Conservation (phyloP, 2,329 filamentous ascomycete species). For the Podosphaera xanthii region DNA sequence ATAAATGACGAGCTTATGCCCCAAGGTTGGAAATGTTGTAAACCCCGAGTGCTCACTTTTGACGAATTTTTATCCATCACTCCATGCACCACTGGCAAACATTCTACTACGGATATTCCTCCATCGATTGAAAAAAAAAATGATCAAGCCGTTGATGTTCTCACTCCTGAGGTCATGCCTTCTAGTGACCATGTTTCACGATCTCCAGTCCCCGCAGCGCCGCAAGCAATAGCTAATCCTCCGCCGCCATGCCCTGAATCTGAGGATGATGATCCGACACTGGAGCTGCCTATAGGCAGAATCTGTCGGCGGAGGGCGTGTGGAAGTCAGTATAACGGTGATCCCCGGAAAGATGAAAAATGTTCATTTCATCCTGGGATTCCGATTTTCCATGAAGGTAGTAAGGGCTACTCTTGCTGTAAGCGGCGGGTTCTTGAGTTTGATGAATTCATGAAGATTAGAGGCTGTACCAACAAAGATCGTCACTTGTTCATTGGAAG, state of each 20-base stretch:
- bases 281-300: slow-evolving; percentile 50
- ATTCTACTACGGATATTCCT: slow-evolving; percentile 62
- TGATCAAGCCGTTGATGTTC: slow-evolving; percentile 16
- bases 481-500: slow-evolving; percentile 69
- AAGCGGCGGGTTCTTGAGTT: slow-evolving; percentile 90
- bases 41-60: slow-evolving; percentile 85
- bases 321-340: slow-evolving; percentile 37
- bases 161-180: slow-evolving; percentile 8
- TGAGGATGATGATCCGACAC: slow-evolving; percentile 62
- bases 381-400: slow-evolving; percentile 92
- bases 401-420: slow-evolving; percentile 94
- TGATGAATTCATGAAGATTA: slow-evolving; percentile 91
- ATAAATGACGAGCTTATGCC: neutral
- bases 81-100: slow-evolving; percentile 80
- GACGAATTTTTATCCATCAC: slow-evolving; percentile 90
- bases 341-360: slow-evolving; percentile 42
- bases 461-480: slow-evolving; percentile 65
- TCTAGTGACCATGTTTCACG: slow-evolving; percentile 17
- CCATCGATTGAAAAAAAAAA: slow-evolving; percentile 37
- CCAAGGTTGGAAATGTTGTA: slow-evolving; percentile 95
- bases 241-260: slow-evolving; percentile 49
- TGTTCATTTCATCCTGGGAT: slow-evolving; percentile 78
- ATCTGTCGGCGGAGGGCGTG: slow-evolving; percentile 63
- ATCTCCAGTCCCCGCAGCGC: slow-evolving; percentile 19
- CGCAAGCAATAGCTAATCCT: slow-evolving; percentile 19